Conservation (phyloP, 176 grass and related monocot genomes). For the Phoenix roebelenii region DNA sequence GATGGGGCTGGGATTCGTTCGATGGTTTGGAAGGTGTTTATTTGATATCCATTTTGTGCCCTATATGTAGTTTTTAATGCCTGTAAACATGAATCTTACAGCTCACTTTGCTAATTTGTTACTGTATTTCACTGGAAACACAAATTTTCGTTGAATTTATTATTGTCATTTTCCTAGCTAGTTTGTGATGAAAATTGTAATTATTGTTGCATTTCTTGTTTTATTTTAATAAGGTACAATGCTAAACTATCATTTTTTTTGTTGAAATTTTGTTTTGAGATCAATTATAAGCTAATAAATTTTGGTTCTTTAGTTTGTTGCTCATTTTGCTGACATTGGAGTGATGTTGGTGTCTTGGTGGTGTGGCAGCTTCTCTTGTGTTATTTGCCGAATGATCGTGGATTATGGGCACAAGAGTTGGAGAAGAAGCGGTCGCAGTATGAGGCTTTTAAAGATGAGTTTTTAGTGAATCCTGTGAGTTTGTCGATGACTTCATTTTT, state of each 20-base stretch:
- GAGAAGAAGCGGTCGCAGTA: slow-evolving; percentile 62
- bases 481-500: slow-evolving; percentile 5
- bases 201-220: too few relatives aligned
- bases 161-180: too few relatives aligned
- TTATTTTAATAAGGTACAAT: too few relatives aligned
- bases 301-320: too few relatives aligned
- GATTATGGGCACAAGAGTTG: slow-evolving; percentile 54
- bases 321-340: not conserved
- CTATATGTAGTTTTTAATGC: not conserved
- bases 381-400: slow-evolving; percentile 64
- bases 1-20: slow-evolving; percentile 62
- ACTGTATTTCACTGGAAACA: too few relatives aligned
- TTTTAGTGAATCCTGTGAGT: slow-evolving; percentile 67
- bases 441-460: slow-evolving; percentile 60
- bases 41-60: not conserved
- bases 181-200: too few relatives aligned
- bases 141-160: too few relatives aligned
- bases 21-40: slow-evolving; percentile 70
- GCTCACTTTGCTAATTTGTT: too few relatives aligned
- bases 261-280: too few relatives aligned
- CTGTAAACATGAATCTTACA: too few relatives aligned
- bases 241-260: too few relatives aligned
- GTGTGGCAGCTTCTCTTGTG: slow-evolving; percentile 58
- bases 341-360: slow-evolving; percentile 10
- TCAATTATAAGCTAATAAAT: too few relatives aligned